phyloP scores from a whole-genome alignment of 2,329 filamentous ascomycete species.

The Metarhizium robertsii region DNA sequence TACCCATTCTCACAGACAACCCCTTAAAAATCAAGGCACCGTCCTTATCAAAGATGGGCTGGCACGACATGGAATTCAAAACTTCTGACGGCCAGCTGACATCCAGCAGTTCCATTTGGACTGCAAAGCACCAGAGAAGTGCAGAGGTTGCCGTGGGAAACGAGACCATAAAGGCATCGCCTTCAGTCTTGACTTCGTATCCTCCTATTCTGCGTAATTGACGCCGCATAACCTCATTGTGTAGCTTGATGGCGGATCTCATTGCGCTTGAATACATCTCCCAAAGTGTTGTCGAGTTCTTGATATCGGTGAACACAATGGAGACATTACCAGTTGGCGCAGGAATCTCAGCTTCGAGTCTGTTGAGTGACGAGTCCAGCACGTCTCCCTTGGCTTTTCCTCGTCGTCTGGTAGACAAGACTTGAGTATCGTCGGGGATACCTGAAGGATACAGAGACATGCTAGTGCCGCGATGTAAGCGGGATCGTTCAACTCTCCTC shows the following conservation, averaged over 20 bases:
- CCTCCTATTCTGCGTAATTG: conserved; percentile 90
- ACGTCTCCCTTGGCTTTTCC: conserved; percentile 55
- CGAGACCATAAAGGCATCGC: conserved; percentile 98
- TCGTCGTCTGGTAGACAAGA: conserved; percentile 52
- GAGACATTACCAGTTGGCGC: conserved; percentile 84
- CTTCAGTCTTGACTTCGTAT: conserved; percentile 99
- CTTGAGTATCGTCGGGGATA: conserved; percentile 59
- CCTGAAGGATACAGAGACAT: conserved; percentile 76
- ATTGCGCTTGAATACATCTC: conserved; percentile 92
- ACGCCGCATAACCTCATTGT: conserved; percentile 93
- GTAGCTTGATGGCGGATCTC: conserved; percentile 92
- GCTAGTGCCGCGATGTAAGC: conserved; percentile 65
- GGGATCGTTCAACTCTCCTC: conserved; percentile 67
- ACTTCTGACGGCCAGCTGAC: conserved; percentile 92
- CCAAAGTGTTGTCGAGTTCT: conserved; percentile 94
- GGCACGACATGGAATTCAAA: conserved; percentile 74
- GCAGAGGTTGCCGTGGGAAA: conserved; percentile 95
- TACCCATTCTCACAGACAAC: conserved; percentile 92
- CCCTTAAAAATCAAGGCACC: conserved; percentile 87
- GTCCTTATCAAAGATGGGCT: conserved; percentile 73
- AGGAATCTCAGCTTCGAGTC: conserved; percentile 83
- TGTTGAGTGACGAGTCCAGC: conserved; percentile 78
- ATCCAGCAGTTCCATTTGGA: conserved; percentile 79
- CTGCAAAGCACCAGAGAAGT: conserved; percentile 90
- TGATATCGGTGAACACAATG: conserved; percentile 98